These are phyloP conservation scores for Colletotrichum australisinense DNA, from an alignment of 2,329 filamentous ascomycete species.

Conservation along the genomic window DNA sequence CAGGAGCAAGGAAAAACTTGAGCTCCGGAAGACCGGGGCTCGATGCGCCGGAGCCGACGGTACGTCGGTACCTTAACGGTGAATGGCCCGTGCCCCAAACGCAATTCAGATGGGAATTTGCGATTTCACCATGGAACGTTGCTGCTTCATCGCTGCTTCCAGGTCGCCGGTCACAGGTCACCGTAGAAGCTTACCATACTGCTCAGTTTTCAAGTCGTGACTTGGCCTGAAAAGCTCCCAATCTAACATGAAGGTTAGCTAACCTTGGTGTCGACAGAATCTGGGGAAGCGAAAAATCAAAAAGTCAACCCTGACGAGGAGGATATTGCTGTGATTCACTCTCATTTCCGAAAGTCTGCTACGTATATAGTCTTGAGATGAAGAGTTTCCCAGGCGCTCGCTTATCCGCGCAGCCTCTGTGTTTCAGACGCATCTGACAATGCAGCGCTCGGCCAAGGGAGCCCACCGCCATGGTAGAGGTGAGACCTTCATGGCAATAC, in stretches of 20 bases:
- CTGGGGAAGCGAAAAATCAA: conserved; percentile 2
- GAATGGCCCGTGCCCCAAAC: neutral
- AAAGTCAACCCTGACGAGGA: neutral
- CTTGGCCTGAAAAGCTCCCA: no score
- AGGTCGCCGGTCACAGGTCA: no score
- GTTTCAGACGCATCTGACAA: neutral
- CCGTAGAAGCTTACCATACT: neutral
- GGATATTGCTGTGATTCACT: neutral
- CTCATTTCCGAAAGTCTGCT: neutral
- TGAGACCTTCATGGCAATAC: neutral
- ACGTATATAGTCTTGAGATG: neutral
- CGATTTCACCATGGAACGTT: neutral
- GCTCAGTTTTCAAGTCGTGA: neutral
- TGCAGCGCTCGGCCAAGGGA: neutral
- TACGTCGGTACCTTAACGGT: neutral
- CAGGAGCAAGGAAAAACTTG: conserved; percentile 25
- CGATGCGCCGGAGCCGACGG: conserved; percentile 3
- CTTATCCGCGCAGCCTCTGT: neutral
- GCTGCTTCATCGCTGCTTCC: neutral
- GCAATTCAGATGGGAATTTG: neutral
- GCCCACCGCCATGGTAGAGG: neutral
- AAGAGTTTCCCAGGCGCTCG: neutral
- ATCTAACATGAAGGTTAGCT: neutral
- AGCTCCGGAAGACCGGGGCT: conserved; percentile 3
- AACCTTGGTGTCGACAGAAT: neutral